Evolutionary conservation across 495 filamentous ascomycete genomes (phyloP).

Genomic region (Diplogelasinospora grovesii): DNA sequence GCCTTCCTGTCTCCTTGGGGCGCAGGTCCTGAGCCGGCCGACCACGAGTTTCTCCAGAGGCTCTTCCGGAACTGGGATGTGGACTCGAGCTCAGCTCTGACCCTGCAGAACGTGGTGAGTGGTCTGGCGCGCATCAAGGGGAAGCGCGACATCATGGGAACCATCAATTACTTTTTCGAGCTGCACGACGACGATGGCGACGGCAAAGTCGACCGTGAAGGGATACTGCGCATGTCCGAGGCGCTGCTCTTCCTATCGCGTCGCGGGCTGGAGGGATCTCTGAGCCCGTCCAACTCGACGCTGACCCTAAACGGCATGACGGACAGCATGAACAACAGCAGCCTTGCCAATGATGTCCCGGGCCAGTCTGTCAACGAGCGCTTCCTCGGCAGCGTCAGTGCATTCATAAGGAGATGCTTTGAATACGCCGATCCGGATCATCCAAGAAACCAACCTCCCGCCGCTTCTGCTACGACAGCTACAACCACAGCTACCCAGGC

Average conservation of each 20-base stretch:
- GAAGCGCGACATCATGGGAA: conserved; percentile 90
- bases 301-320: conserved; percentile 28
- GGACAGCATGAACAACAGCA: conserved; percentile 18
- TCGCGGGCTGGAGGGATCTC: conserved; percentile 68
- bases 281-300: conserved; percentile 45
- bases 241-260: conserved; percentile 87
- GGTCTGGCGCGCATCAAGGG: conserved; percentile 88
- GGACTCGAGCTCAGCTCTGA: conserved; percentile 65
- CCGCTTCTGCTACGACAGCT: too few species aligned
- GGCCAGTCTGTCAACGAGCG: conserved; percentile 57
- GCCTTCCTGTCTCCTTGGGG: conserved; percentile 64
- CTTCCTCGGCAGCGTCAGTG: conserved; percentile 85
- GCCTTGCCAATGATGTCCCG: conserved; percentile 26
- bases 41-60: conserved; percentile 91
- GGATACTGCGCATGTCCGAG: conserved; percentile 91
- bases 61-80: conserved; percentile 85
- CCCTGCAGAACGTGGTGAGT: conserved; percentile 82
- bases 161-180: conserved; percentile 95
- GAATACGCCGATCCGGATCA: conserved; percentile 97
- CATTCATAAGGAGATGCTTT: conserved; percentile 92
- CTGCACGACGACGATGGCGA: conserved; percentile 90
- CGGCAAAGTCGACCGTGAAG: conserved; percentile 92
- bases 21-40: conserved; percentile 70
- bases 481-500: too few species aligned
- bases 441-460: conserved; percentile 46